These are phyloP conservation scores for Hemileccinum impolitum DNA, from an alignment of 768 basidiomycete genomes.

Conservation along the genomic window DNA sequence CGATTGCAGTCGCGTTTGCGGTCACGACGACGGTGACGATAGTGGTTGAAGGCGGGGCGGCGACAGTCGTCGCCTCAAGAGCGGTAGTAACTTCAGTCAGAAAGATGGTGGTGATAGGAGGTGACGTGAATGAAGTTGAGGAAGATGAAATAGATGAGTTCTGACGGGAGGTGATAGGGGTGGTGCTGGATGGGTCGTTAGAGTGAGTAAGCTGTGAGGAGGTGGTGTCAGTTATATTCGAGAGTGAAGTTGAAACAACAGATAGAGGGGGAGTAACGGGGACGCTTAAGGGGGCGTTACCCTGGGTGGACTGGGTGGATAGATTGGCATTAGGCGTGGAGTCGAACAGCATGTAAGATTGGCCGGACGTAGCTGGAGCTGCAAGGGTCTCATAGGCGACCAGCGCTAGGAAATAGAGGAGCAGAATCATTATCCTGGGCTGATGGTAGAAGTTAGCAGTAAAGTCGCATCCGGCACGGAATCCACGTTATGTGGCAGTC, in stretches of 20 bases:
- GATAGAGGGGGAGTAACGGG: background rate
- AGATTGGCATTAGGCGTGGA: background rate
- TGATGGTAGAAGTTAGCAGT: background rate
- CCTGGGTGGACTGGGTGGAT: background rate
- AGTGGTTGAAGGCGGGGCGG: background rate
- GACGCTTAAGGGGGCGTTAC: background rate
- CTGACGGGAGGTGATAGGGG: background rate
- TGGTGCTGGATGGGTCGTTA: background rate
- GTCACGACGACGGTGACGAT: slow-evolving; percentile 12
- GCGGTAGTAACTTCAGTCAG: slow-evolving; percentile 9
- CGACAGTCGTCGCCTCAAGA: slow-evolving; percentile 9
- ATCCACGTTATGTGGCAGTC: background rate
- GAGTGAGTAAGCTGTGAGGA: background rate
- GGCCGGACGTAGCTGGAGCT: slow-evolving; percentile 12
- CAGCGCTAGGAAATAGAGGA: slow-evolving; percentile 16
- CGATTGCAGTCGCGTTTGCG: background rate
- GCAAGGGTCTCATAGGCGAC: slow-evolving; percentile 6
- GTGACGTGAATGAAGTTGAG: background rate
- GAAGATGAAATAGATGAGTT: background rate
- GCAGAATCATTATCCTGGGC: slow-evolving; percentile 5
- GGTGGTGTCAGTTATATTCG: background rate
- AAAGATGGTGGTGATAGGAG: background rate
- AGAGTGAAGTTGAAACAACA: background rate
- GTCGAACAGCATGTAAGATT: background rate
- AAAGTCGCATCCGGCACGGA: background rate